Conservation (phyloP, 176 grass and related monocot species). For the Saccharum spontaneum region DNA sequence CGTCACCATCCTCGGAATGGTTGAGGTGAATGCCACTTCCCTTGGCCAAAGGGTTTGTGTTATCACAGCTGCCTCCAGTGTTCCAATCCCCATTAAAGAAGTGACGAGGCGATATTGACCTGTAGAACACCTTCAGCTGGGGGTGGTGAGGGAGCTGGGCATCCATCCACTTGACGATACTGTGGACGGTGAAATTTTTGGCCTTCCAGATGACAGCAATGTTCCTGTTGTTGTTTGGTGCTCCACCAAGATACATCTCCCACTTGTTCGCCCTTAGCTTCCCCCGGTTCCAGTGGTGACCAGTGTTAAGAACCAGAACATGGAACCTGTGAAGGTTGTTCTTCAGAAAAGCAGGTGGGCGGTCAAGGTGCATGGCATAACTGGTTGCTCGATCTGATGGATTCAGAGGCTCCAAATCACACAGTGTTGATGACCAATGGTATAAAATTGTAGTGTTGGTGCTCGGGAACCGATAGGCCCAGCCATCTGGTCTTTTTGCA, state of each 20-base stretch:
- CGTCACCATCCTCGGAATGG: conserved; percentile 56
- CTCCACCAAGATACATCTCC: conserved; percentile 77
- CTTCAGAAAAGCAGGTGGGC: conserved; percentile 61
- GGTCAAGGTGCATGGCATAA: conserved; percentile 93
- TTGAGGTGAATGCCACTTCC: conserved; percentile 60
- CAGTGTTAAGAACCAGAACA: conserved; percentile 80
- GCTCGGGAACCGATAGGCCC: conserved; percentile 74
- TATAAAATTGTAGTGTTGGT: conserved; percentile 92
- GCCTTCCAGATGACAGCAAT: conserved; percentile 76
- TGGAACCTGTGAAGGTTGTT: conserved; percentile 75
- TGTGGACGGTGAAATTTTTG: conserved; percentile 84
- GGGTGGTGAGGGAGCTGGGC: conserved; percentile 61
- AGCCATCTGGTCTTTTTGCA: conserved; percentile 74
- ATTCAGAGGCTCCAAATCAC: conserved; percentile 79
- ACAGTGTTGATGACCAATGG: conserved; percentile 82
- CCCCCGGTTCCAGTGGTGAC: conserved; percentile 91
- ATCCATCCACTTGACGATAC: conserved; percentile 68
- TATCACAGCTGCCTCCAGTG: conserved; percentile 70
- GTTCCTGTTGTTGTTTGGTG: conserved; percentile 60
- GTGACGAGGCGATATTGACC: conserved; percentile 81
- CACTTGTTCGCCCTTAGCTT: conserved; percentile 82
- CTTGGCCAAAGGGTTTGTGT: conserved; percentile 64
- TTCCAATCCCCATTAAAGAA: conserved; percentile 90
- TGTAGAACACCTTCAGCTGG: conserved; percentile 64
- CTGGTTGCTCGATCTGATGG: conserved; percentile 50